Conservation (phyloP, 2,329 filamentous ascomycete genomes). For the Aspergillus pseudonomiae region DNA sequence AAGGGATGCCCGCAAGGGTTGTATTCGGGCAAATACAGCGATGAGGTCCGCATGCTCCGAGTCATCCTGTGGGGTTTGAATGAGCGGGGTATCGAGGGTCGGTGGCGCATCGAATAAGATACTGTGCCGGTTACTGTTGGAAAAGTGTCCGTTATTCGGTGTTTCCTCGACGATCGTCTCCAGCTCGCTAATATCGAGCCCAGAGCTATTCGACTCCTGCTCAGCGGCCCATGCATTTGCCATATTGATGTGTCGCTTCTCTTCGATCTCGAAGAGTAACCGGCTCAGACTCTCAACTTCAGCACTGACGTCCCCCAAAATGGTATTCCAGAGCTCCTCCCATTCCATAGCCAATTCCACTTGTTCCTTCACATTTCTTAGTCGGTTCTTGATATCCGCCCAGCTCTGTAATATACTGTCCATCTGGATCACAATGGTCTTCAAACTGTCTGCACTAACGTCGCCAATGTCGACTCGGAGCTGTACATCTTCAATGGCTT, state of each 20-base stretch:
- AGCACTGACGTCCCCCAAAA: constrained; percentile 87
- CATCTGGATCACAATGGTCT: constrained; percentile 81
- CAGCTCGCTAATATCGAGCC: constrained; percentile 80
- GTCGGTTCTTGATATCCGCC: constrained; percentile 75
- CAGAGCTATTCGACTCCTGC: constrained; percentile 51
- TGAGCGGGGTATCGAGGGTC: constrained; percentile 42
- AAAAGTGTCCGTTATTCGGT: constrained; percentile 59
- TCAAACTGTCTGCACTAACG: constrained; percentile 72
- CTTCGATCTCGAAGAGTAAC: constrained; percentile 96
- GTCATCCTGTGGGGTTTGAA: constrained; percentile 71
- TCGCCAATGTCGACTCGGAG: constrained; percentile 72
- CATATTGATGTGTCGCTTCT: constrained; percentile 79
- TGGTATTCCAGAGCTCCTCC: constrained; percentile 95
- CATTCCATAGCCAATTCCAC: constrained; percentile 98
- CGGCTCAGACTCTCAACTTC: constrained; percentile 80
- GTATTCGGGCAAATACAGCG: constrained; percentile 91
- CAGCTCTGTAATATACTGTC: constrained; percentile 83
- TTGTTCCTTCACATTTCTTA: constrained; percentile 81
- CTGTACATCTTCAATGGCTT: constrained; percentile 91
- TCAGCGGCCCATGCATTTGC: constrained; percentile 54
- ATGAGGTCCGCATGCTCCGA: constrained; percentile 83
- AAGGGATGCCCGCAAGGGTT: constrained; percentile 85
- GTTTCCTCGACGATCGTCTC: constrained; percentile 93
- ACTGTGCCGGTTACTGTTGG: constrained; percentile 68
- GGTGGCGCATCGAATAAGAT: constrained; percentile 61